Evolutionary conservation across 768 basidiomycete species (phyloP), one percentile per base, ranked within the genome.

Genomic region (Russula sp.): DNA sequence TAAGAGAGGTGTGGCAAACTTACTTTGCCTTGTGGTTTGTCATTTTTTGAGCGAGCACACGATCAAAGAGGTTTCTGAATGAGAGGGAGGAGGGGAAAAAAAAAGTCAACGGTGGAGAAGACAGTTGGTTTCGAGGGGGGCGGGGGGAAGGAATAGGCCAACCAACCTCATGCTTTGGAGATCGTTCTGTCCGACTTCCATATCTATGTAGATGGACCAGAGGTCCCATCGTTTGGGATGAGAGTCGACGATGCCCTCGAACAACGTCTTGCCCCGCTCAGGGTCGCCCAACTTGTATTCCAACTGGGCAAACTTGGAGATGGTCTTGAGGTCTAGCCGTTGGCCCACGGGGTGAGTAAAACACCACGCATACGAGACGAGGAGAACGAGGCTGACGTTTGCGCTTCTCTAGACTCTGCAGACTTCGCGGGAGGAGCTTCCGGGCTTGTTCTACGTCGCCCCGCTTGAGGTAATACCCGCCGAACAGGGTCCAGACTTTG

Each of bases 141-240:
- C 2, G 3, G 25, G 25, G 25, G 3, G 25, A 29, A 29, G 25
- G 25, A 10, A 5, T 35, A 3, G 49, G 20, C 18, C n/a, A 25
- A 70, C 79, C 38, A 71, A 89, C 90, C 93, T 78, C 55, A 93
- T 72, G 65, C 81, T 84, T 68, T 88, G 87, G 32, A 97, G 86
- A 72, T 96, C 86, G 14, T 79, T 75, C 72, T 88, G 86, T 36
- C 81, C 80, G 5, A 86, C 87, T 71, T 98, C 92, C 88, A 97
- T 95, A 72, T 99, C 97, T 74, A 98, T 87, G 74, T 99, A 99
- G 53, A 98, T 78, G 43, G 87, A 89, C 96, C 97, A 98, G 52
- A 98, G 76, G 69, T 98, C 94, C 81, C 94, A 88, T 58, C 93
- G 83, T 74, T 95, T 98, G 4, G 93, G 88, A 76, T 98, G 93